Base-by-base conservation (phyloP, 2,329 filamentous ascomycete species). In the Gaeumannomyces sp. region DNA sequence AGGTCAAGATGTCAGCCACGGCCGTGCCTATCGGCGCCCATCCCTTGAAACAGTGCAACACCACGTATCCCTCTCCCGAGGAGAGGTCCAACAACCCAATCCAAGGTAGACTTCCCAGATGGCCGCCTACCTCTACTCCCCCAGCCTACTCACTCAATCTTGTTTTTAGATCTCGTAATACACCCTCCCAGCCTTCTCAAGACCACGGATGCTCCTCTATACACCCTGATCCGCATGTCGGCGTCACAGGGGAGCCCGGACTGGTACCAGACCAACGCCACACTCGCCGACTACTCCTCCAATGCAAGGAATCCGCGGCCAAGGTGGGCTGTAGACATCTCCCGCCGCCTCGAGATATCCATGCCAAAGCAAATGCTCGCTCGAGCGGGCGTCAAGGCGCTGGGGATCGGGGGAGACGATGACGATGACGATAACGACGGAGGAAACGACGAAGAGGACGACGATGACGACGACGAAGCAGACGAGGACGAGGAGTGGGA, bases 211-310 rank as follows among this genome's bases (percentile, higher is more conserved):
- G 73, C 74, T 0, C 83, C 84, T 0, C 72, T 77, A 7, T 87
- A 85, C 70, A 82, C 83, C 0, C 75, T 85, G 13, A 77, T 82
- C 35, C 81, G 85, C 25, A 74, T 82, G 45, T 83, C 83, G 0
- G 84, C 81, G 11, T 85, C 83, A 0, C 73, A 78, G 4, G 78
- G 76, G 2, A 85, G 83, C 67, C 70, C 74, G 19, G 77, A 80
- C 68, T 87, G 84, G 84, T 83, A 80, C 66, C 79, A 85, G 66
- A 82, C 79, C 22, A 86, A 83, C 67, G 70, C 79, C 1, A 72
- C 76, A 19, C 64, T 72, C 0, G 67, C 71, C 1, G 65, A 65
- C 3, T 67, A 69, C 60, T 64, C 60, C 7, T 67, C 59, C 11
- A 38, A 38, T 38, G 35, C 13, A 16, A 38, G 35, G 59, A 33